phyloP scores from a whole-genome alignment of 768 basidiomycete genomes.

The Suillus spraguei region DNA sequence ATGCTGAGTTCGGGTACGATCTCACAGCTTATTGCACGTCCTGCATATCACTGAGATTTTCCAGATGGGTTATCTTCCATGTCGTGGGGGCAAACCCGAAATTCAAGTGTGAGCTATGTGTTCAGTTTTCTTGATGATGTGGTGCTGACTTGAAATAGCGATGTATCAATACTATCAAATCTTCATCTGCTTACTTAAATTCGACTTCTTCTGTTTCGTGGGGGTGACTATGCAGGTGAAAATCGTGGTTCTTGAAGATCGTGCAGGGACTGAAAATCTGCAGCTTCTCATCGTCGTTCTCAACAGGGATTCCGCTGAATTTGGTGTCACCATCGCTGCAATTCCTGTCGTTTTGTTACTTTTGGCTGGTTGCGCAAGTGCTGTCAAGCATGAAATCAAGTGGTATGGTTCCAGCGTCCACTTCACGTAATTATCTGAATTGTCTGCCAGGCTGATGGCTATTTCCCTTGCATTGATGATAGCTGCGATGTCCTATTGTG shows the following conservation, averaged over 20 bases:
- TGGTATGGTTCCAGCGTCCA: conserved; percentile 44
- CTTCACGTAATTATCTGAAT: conserved; percentile 10
- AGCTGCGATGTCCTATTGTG: conserved; percentile 77
- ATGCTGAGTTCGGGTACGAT: conserved; percentile 79
- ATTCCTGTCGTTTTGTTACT: conserved; percentile 78
- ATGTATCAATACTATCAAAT: conserved; percentile 92
- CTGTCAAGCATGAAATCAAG: conserved; percentile 81
- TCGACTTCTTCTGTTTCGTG: conserved; percentile 86
- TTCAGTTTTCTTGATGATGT: not conserved
- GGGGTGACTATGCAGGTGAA: conserved; percentile 88
- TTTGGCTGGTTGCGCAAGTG: conserved; percentile 63
- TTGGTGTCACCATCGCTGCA: conserved; percentile 79
- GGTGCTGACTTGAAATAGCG: conserved; percentile 41
- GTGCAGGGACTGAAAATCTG: conserved; percentile 2
- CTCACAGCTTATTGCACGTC: not conserved
- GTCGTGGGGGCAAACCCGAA: conserved; percentile 84
- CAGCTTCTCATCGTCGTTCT: conserved; percentile 85
- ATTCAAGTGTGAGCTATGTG: conserved; percentile 66
- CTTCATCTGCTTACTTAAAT: conserved; percentile 85
- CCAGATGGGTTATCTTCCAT: conserved; percentile 89
- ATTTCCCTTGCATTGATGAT: conserved; percentile 75
- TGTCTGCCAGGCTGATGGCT: conserved; percentile 62
- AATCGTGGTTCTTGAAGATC: not conserved
- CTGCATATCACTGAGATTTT: conserved; percentile 12
- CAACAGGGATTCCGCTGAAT: conserved; percentile 64